phyloP scores from a whole-genome alignment of 2,329 filamentous ascomycete genomes.

The Pseudocercospora pini-densiflorae region DNA sequence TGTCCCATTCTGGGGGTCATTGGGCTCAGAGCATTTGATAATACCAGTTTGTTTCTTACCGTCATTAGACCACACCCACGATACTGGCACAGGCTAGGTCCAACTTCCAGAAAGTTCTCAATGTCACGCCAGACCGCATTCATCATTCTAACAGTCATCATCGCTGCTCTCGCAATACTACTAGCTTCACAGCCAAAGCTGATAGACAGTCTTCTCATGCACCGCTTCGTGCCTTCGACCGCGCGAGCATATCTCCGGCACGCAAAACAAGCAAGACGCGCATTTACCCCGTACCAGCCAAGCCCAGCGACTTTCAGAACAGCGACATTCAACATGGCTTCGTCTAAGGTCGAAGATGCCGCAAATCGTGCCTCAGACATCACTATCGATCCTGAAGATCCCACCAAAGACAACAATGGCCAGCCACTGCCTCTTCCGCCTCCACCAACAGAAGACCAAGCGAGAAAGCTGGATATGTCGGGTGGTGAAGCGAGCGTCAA shows the following conservation, averaged over 20 bases:
- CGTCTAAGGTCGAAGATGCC: background rate
- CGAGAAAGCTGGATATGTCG: conserved; percentile 43
- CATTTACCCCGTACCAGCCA: conserved; percentile 12
- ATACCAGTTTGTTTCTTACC: background rate
- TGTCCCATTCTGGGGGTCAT: background rate
- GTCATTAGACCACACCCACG: background rate
- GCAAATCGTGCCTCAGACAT: background rate
- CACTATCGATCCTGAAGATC: background rate
- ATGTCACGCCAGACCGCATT: conserved; percentile 14
- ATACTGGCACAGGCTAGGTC: background rate
- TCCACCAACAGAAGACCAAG: conserved; percentile 32
- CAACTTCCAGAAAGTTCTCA: conserved; percentile 12
- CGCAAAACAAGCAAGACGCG: conserved; percentile 6
- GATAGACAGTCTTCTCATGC: conserved; percentile 19
- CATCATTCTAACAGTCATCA: conserved; percentile 2
- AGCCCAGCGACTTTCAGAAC: background rate
- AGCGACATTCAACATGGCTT: conserved; percentile 3
- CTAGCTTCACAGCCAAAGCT: conserved; percentile 12
- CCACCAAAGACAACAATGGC: conserved; percentile 4
- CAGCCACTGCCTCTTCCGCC: conserved; percentile 29
- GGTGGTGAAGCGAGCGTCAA: conserved; percentile 50
- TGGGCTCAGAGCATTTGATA: background rate
- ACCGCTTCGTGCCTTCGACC: background rate
- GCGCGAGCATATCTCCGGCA: background rate
- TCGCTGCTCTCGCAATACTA: conserved; percentile 7